phyloP scores from a whole-genome alignment of 805 yeast genomes.

The Candida ipomoeae region DNA sequence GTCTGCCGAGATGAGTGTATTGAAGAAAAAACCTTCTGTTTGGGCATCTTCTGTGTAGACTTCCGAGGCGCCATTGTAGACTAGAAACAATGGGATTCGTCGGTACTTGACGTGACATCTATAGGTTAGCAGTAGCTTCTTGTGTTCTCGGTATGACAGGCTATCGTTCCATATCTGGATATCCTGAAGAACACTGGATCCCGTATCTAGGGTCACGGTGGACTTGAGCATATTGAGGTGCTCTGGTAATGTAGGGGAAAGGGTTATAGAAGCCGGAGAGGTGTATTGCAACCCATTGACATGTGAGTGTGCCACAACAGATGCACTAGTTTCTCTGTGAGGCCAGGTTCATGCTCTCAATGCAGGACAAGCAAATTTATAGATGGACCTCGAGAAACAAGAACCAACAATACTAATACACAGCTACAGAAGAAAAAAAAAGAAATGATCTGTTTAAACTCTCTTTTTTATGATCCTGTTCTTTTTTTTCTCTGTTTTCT shows the following conservation, averaged over 20 bases:
- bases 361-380: not conserved
- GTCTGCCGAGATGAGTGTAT: conserved; percentile 3
- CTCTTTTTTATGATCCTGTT: too few relatives aligned
- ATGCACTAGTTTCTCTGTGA: not conserved
- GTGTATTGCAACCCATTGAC: conserved; percentile 1
- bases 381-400: not conserved
- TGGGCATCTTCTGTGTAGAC: conserved; percentile 11
- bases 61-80: conserved; percentile 15
- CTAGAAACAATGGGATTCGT: conserved; percentile 14
- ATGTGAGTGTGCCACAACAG: not conserved
- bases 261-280: not conserved
- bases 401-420: not conserved
- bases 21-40: conserved; percentile 14
- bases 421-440: too few relatives aligned
- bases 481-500: too few relatives aligned
- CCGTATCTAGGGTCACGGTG: conserved; percentile 10
- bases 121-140: conserved; percentile 1
- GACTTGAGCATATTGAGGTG: conserved; percentile 9
- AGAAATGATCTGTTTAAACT: too few relatives aligned
- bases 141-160: not conserved
- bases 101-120: conserved; percentile 9
- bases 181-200: conserved; percentile 6
- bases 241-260: not conserved
- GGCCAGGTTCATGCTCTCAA: not conserved
- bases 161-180: conserved; percentile 15